These are phyloP conservation scores for Laguncularia racemosa DNA, from an alignment of 345 rosid species.

Conservation along the genomic window DNA sequence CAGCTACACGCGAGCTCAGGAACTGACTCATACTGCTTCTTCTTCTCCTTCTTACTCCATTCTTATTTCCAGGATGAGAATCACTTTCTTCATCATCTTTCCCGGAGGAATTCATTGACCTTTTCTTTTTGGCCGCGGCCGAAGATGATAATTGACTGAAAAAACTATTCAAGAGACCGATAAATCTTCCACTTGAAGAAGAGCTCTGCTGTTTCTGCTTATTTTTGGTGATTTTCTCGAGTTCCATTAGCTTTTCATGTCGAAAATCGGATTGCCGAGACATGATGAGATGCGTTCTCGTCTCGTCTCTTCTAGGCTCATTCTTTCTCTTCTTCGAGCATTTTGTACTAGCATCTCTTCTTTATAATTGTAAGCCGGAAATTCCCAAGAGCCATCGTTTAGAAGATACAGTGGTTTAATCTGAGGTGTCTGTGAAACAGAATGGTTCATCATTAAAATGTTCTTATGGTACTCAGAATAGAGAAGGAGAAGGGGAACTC, in stretches of 20 bases:
- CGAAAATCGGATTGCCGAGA: too few relatives aligned
- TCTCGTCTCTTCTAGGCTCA: slow-evolving; percentile 10
- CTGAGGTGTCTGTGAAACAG: too few relatives aligned
- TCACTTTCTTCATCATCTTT: background rate
- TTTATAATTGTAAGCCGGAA: background rate
- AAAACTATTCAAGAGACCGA: slow-evolving; percentile 10
- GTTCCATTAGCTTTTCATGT: background rate
- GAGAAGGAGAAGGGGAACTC: too few relatives aligned
- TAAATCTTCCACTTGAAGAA: slow-evolving; percentile 8
- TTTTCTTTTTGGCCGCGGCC: slow-evolving; percentile 2
- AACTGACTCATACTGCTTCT: slow-evolving; percentile 10
- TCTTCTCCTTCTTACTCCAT: slow-evolving; percentile 5
- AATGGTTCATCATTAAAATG: too few relatives aligned
- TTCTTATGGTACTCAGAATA: too few relatives aligned
- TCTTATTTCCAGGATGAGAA: background rate
- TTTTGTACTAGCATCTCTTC: background rate
- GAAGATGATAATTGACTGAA: slow-evolving; percentile 5
- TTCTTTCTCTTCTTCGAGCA: slow-evolving; percentile 5
- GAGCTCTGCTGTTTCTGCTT: slow-evolving; percentile 11
- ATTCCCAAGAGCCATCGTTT: too few relatives aligned
- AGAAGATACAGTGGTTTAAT: too few relatives aligned
- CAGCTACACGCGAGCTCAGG: background rate
- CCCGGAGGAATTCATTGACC: background rate
- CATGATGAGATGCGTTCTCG: too few relatives aligned
- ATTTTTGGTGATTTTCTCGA: background rate